A percentile compares a stretch with the other conserved stretches of the same genome.
phyloP scores from a whole-genome alignment of 75 land plant genomes.

The Ceratopteris richardii region DNA sequence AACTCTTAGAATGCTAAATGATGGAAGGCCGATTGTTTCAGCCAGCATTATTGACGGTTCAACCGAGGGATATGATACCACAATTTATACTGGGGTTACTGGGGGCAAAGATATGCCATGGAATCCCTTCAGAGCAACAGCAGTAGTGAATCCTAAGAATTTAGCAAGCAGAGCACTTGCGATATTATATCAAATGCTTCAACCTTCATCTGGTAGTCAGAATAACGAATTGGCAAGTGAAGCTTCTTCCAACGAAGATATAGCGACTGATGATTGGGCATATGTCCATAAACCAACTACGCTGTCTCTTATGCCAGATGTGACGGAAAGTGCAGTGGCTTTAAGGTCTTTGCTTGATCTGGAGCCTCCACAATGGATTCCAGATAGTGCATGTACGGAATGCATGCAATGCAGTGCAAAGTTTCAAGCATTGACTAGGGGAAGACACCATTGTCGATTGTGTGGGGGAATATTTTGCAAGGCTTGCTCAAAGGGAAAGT shows the following conservation, averaged over 20 bases:
- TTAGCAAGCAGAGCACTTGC: constrained; percentile 56
- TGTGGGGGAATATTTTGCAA: constrained; percentile 81
- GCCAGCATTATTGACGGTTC: no score
- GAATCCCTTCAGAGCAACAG: no score
- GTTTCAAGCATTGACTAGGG: constrained; percentile 57
- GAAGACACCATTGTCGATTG: constrained; percentile 80
- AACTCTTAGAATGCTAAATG: no score
- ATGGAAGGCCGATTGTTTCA: no score
- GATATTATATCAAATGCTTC: constrained; percentile 41
- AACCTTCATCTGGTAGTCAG: neutral
- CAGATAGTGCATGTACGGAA: constrained; percentile 46
- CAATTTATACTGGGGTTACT: no score
- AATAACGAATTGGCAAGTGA: neutral
- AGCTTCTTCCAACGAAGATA: neutral
- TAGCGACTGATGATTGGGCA: constrained; percentile 2
- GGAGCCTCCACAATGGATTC: constrained; percentile 89
- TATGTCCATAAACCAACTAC: constrained; percentile 82
- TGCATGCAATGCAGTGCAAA: constrained; percentile 67
- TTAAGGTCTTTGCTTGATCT: constrained; percentile 55
- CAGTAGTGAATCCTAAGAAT: constrained; percentile 51
- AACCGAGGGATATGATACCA: no score
- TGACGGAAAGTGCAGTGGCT: constrained; percentile 16
- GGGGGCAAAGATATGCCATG: no score
- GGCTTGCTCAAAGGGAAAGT: constrained; percentile 59
- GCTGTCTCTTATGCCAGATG: constrained; percentile 57